Conservation (phyloP, 768 basidiomycete species). For the Asterophora lycoperdoides region DNA sequence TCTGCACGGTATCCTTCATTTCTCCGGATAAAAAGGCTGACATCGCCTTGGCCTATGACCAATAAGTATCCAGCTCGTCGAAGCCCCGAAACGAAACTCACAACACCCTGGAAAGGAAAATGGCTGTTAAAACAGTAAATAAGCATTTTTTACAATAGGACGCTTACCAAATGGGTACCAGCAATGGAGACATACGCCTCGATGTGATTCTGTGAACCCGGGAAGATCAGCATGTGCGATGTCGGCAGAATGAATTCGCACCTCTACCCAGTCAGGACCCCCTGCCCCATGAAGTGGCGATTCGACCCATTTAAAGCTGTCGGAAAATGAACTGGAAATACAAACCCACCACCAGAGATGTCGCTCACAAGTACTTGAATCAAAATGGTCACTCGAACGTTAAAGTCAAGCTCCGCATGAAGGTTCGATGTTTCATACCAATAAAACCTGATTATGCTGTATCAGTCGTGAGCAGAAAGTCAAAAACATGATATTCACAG, state of each 20-base stretch:
- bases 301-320: slow-evolving; percentile 95
- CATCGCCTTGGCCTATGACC: slow-evolving; percentile 81
- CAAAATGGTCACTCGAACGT: background rate
- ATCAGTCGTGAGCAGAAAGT: background rate
- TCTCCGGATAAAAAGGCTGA: slow-evolving; percentile 92
- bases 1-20: slow-evolving; percentile 88
- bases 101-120: slow-evolving; percentile 55
- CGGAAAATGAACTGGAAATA: slow-evolving; percentile 5
- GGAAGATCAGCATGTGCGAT: background rate
- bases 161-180: slow-evolving; percentile 73
- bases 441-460: slow-evolving; percentile 32
- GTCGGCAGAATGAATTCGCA: slow-evolving; percentile 23
- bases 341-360: background rate
- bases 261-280: slow-evolving; percentile 90
- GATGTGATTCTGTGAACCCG: slow-evolving; percentile 63
- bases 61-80: background rate
- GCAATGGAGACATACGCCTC: slow-evolving; percentile 81
- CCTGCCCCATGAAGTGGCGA: slow-evolving; percentile 77
- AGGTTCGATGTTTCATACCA: slow-evolving; percentile 36
- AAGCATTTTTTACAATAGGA: background rate
- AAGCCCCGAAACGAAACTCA: slow-evolving; percentile 30
- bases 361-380: slow-evolving; percentile 78
- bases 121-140: background rate
- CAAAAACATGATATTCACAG: slow-evolving; percentile 39
- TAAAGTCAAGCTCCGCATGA: background rate